Evolutionary conservation across 306 rosid genomes (phyloP).

Genomic region (Carpinus viminea): DNA sequence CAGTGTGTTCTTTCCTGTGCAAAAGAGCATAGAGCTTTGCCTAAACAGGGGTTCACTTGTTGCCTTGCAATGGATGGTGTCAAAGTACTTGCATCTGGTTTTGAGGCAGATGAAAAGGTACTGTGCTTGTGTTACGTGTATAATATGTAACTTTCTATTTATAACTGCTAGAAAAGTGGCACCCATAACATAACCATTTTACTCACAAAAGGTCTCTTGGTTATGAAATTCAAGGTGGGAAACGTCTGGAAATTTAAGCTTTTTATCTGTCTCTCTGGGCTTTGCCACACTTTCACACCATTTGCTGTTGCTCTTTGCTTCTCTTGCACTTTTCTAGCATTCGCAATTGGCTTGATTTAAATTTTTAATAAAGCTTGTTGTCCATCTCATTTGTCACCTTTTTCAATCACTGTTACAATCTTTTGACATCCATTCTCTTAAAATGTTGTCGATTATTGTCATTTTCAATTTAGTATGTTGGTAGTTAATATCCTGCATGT

Average conservation of each 20-base stretch:
- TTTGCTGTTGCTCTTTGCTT: background rate
- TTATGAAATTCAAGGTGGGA: background rate
- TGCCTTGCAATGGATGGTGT: constrained; percentile 96
- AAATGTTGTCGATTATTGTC: constrained; percentile 8
- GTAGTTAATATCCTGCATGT: constrained; percentile 11
- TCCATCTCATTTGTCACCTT: background rate
- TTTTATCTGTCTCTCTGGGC: background rate
- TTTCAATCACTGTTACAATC: background rate
- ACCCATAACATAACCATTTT: background rate
- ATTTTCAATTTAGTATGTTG: constrained; percentile 13
- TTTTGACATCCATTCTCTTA: background rate
- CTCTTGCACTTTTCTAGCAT: background rate
- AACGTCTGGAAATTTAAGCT: background rate
- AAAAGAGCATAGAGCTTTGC: constrained; percentile 60
- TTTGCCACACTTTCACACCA: background rate
- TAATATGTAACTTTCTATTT: constrained; percentile 2
- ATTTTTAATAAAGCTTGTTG: background rate
- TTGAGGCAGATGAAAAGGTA: constrained; percentile 80
- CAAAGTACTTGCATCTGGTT: constrained; percentile 90
- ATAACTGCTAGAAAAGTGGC: constrained; percentile 2
- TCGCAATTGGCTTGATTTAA: background rate
- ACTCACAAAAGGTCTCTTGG: background rate
- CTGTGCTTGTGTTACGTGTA: constrained; percentile 23
- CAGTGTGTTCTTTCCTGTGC: constrained; percentile 84
- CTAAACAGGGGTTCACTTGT: constrained; percentile 79